Evolutionary conservation across 306 rosid species (phyloP).

Genomic region (Malus domestica): ASM211411v1 NC_041798.1:36901501-36902000

Average conservation of each 20-base stretch:
- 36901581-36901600: no score
- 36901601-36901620: no score
- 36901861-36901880: background rate
- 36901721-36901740: background rate
- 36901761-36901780: background rate
- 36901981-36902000: background rate
- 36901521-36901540: no score
- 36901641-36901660: background rate
- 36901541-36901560: no score
- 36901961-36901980: constrained; percentile 9
- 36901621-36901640: no score
- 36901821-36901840: constrained; percentile 14
- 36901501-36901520: no score
- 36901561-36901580: no score
- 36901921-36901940: background rate
- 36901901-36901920: background rate
- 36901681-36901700: no score
- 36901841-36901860: constrained; percentile 10
- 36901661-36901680: background rate
- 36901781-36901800: constrained; percentile 6
- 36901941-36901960: background rate
- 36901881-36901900: constrained; percentile 6
- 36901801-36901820: constrained; percentile 3
- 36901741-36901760: constrained; percentile 20
- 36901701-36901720: background rate